Evolutionary conservation across 805 yeast genomes (phyloP).

Genomic region (Barnettozyma salicaria): DNA sequence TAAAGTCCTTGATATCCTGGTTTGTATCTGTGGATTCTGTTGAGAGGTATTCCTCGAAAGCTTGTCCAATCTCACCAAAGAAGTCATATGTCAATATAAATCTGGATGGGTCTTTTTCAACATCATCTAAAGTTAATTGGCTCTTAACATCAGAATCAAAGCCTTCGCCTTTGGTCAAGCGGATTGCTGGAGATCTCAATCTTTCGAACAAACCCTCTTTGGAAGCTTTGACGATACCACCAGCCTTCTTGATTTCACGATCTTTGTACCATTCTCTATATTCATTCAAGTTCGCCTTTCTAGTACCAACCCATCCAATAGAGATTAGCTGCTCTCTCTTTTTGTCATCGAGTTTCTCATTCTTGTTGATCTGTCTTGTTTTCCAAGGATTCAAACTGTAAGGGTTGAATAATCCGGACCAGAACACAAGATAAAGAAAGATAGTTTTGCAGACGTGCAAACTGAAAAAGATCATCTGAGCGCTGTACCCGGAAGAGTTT

Average conservation of each 20-base stretch:
- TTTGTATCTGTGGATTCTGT: conserved; percentile 30
- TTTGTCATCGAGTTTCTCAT: conserved; percentile 29
- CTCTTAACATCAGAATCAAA: conserved; percentile 47
- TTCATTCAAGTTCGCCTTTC: conserved; percentile 61
- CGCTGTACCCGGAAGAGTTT: conserved; percentile 34
- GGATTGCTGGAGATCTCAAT: conserved; percentile 53
- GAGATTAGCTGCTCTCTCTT: conserved; percentile 41
- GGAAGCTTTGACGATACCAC: conserved; percentile 74
- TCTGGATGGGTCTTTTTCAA: conserved; percentile 36
- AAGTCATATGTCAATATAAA: conserved; percentile 53
- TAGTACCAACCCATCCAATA: conserved; percentile 95
- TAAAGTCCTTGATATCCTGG: conserved; percentile 52
- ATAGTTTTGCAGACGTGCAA: conserved; percentile 63
- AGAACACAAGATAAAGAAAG: conserved; percentile 50
- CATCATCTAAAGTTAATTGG: conserved; percentile 32
- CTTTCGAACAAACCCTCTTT: conserved; percentile 60
- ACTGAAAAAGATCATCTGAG: conserved; percentile 62
- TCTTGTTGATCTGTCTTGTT: conserved; percentile 28
- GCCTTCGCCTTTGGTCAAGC: conserved; percentile 78
- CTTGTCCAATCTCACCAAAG: conserved; percentile 44
- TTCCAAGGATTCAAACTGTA: conserved; percentile 39
- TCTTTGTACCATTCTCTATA: conserved; percentile 68
- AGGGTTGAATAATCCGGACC: conserved; percentile 79
- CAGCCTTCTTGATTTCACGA: conserved; percentile 54
- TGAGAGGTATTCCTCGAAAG: conserved; percentile 36